Percentiles rank a stretch among this genome's conserved stretches.
These are phyloP conservation scores for Mycena rosella DNA, from an alignment of 768 basidiomycete species.

Conservation along the genomic window DNA sequence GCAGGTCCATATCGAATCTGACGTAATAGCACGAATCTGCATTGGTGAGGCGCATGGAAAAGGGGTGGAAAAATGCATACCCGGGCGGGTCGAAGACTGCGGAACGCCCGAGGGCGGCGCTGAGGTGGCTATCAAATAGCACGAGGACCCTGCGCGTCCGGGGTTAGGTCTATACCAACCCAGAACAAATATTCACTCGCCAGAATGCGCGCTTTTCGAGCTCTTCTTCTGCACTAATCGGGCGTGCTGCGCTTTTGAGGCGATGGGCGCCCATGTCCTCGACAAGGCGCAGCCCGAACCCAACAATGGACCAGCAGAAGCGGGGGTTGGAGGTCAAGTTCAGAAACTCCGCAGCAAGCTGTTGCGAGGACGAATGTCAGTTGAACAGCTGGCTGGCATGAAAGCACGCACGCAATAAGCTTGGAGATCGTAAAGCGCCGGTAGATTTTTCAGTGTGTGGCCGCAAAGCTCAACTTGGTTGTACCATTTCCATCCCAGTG, in stretches of 20 bases:
- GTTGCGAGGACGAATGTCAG: background rate
- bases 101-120: background rate
- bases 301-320: constrained; percentile 2
- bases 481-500: constrained; percentile 3
- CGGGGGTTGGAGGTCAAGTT: constrained; percentile 5
- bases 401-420: constrained; percentile 14
- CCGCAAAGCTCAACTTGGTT: constrained; percentile 21
- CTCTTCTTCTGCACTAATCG: background rate
- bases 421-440: constrained; percentile 13
- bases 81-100: constrained; percentile 1
- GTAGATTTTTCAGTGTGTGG: background rate
- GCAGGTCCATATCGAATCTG: constrained; percentile 7
- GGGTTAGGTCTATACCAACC: background rate
- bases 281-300: background rate
- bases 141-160: background rate
- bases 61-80: background rate
- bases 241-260: background rate
- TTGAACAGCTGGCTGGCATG: background rate
- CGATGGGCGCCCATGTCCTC: constrained; percentile 20
- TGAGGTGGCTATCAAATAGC: background rate
- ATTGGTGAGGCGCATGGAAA: too few relatives aligned
- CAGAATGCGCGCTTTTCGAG: constrained; percentile 22
- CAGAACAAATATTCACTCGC: background rate
- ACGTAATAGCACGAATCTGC: too few relatives aligned
- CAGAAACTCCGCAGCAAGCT: constrained; percentile 14